Conservation (phyloP, 2,329 filamentous ascomycete species). For the Trichocomaceae sp. region DNA sequence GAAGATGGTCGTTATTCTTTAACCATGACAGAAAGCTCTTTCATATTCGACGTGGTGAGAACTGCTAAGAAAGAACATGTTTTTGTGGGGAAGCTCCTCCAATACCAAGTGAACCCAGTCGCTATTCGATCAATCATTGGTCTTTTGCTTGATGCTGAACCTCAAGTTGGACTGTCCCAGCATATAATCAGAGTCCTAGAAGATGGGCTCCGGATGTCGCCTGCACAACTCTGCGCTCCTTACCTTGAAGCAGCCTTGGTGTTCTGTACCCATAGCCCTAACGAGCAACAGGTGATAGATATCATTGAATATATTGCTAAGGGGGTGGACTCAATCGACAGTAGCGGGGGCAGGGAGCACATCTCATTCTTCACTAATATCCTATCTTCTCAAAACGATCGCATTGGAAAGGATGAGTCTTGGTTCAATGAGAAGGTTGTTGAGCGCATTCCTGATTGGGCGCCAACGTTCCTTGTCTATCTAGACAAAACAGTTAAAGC, state of each 20-base stretch:
- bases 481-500: conserved; percentile 41
- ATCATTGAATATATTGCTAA: conserved; percentile 39
- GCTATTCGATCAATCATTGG: conserved; percentile 53
- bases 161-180: conserved; percentile 42
- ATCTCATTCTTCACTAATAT: conserved; percentile 49
- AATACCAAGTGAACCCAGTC: conserved; percentile 51
- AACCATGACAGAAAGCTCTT: conserved; percentile 27
- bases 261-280: conserved; percentile 44
- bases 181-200: conserved; percentile 51
- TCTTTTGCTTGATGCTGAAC: conserved; percentile 49
- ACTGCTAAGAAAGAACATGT: conserved; percentile 29
- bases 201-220: conserved; percentile 48
- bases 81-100: conserved; percentile 57
- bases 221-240: conserved; percentile 44
- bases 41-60: conserved; percentile 29
- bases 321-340: conserved; percentile 44
- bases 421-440: conserved; percentile 34
- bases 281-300: conserved; percentile 30
- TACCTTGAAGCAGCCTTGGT: conserved; percentile 53
- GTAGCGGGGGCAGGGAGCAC: conserved; percentile 44
- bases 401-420: conserved; percentile 25
- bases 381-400: conserved; percentile 38
- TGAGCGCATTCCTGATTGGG: conserved; percentile 44
- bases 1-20: conserved; percentile 29
- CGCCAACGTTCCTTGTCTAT: conserved; percentile 48